Percentiles rank a stretch among this genome's conserved stretches.
These are phyloP conservation scores for Cyclotella choctawhatcheeana DNA, from an alignment of 108 stramenopile species.

Conservation along the genomic window DNA sequence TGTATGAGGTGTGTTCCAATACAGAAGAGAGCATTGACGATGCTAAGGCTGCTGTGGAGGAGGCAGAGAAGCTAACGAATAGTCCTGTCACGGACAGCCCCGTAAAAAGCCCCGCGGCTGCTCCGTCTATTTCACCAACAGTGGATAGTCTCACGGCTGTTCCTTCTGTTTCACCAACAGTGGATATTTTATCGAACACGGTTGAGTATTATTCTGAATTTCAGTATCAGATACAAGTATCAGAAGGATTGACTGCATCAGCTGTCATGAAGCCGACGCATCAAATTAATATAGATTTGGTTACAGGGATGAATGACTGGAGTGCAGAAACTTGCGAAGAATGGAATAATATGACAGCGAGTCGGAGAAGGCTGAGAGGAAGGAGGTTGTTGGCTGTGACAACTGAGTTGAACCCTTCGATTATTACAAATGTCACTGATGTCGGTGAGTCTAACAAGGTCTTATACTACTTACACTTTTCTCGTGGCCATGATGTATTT, in stretches of 20 bases:
- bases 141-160: background rate
- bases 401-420: background rate
- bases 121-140: background rate
- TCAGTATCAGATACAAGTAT: conserved; percentile 7
- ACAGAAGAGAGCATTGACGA: conserved; percentile 11
- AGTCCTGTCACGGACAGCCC: background rate
- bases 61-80: background rate
- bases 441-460: conserved; percentile 6
- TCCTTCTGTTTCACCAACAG: background rate
- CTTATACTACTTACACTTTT: no score
- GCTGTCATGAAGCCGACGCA: background rate
- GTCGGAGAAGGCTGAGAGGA: background rate
- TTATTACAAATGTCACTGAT: background rate
- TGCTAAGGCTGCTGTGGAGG: background rate
- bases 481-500: no score
- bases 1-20: conserved; percentile 29
- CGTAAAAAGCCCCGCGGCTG: background rate
- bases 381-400: background rate
- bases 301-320: conserved; percentile 7
- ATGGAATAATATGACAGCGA: background rate
- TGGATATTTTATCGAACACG: background rate
- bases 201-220: background rate
- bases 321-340: background rate
- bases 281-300: conserved; percentile 13
- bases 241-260: background rate